phyloP scores from a whole-genome alignment of 495 filamentous ascomycete species.

The Pyronema omphalodes region DNA sequence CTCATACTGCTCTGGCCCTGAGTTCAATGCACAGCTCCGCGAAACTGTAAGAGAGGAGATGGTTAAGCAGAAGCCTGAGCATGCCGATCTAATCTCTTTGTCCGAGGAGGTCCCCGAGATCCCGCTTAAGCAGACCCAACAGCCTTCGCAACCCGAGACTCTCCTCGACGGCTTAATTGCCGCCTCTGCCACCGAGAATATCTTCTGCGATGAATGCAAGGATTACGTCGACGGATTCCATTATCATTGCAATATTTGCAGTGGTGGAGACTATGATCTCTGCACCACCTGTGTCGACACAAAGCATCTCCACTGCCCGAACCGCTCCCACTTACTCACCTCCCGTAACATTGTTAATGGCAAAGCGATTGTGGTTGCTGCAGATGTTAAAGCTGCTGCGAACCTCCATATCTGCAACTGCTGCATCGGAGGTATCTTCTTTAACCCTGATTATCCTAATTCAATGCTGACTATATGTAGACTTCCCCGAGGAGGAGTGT shows the following conservation, averaged over 20 bases:
- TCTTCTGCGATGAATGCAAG: conserved; percentile 89
- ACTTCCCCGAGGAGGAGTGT: conserved; percentile 29
- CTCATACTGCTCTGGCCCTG: conserved; percentile 20
- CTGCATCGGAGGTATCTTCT: conserved; percentile 55
- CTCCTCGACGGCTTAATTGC: background rate
- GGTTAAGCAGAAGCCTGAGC: conserved; percentile 7
- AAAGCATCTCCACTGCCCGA: conserved; percentile 53
- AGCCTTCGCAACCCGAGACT: background rate
- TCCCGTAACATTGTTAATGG: conserved; percentile 69
- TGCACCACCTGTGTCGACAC: conserved; percentile 57
- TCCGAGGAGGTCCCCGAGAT: background rate
- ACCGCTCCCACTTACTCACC: conserved; percentile 75
- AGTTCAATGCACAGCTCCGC: conserved; percentile 19
- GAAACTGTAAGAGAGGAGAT: conserved; percentile 24
- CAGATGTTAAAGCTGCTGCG: conserved; percentile 48
- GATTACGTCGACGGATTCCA: conserved; percentile 57
- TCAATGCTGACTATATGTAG: background rate
- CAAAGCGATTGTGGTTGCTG: conserved; percentile 63
- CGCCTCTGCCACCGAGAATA: conserved; percentile 17
- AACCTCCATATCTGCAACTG: conserved; percentile 69
- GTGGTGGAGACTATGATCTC: conserved; percentile 86
- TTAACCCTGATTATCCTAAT: background rate
- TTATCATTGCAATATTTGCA: conserved; percentile 87
- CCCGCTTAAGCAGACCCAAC: background rate
- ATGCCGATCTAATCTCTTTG: background rate